Evolutionary conservation across 495 filamentous ascomycete genomes (phyloP).

Genomic region (Chaetomidium leptoderma): DNA sequence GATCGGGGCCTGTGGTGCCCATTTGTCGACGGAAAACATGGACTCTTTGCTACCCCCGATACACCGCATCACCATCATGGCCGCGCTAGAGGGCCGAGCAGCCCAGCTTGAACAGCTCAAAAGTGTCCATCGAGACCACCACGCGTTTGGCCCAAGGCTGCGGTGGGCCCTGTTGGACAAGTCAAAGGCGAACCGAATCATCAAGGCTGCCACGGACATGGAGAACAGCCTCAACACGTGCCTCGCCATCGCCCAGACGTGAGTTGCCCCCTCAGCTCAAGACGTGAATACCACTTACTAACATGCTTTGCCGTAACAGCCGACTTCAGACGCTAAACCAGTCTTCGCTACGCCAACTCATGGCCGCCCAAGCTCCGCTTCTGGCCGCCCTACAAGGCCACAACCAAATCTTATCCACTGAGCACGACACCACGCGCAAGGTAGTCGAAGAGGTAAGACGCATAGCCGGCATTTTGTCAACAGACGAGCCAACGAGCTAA

Average conservation of each 20-base stretch:
- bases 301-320: background rate
- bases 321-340: background rate
- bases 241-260: background rate
- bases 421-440: background rate
- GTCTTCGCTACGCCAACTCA: background rate
- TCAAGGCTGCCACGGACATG: background rate
- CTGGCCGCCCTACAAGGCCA: background rate
- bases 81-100: background rate
- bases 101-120: background rate
- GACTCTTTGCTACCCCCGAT: background rate
- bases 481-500: background rate
- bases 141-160: background rate
- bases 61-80: background rate
- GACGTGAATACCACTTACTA: background rate
- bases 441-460: background rate
- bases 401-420: background rate
- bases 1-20: background rate
- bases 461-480: background rate
- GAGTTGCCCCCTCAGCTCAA: background rate
- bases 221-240: background rate
- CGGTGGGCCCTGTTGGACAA: background rate
- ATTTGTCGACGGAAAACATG: background rate
- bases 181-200: background rate
- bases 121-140: background rate
- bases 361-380: background rate